phyloP scores from a whole-genome alignment of 225 moss, liverwort and hornwort genomes.

The Antitrichia curtipendula region DNA sequence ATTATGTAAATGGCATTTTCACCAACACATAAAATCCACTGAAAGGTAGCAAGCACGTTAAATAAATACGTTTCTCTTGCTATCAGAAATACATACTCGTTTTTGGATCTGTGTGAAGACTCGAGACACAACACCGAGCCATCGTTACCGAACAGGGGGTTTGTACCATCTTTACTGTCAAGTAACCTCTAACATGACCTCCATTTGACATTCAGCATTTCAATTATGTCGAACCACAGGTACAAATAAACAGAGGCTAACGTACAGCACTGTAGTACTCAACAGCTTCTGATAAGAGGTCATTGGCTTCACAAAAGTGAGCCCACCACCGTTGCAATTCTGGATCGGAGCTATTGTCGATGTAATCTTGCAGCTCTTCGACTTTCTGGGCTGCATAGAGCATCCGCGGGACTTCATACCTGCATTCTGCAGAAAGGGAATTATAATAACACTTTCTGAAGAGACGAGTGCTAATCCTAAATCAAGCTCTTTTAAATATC shows the following conservation, averaged over 20 bases:
- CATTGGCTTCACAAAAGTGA: constrained; percentile 89
- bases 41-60: background rate
- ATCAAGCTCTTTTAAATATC: background rate
- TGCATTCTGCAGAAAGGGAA: background rate
- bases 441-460: background rate
- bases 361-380: constrained; percentile 80
- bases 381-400: constrained; percentile 64
- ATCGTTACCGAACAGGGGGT: background rate
- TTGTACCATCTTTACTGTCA: background rate
- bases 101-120: background rate
- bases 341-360: constrained; percentile 77
- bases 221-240: background rate
- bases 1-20: background rate
- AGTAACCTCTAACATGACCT: background rate
- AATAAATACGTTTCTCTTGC: background rate
- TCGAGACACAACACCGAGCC: background rate
- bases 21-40: background rate
- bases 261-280: constrained; percentile 75
- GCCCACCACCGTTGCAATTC: constrained; percentile 89
- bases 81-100: background rate
- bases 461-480: background rate
- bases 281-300: constrained; percentile 65
- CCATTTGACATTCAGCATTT: background rate
- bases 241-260: background rate
- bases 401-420: constrained; percentile 94